Conservation (phyloP, 2,329 filamentous ascomycete genomes). For the Pseudogymnoascus sp. region DNA sequence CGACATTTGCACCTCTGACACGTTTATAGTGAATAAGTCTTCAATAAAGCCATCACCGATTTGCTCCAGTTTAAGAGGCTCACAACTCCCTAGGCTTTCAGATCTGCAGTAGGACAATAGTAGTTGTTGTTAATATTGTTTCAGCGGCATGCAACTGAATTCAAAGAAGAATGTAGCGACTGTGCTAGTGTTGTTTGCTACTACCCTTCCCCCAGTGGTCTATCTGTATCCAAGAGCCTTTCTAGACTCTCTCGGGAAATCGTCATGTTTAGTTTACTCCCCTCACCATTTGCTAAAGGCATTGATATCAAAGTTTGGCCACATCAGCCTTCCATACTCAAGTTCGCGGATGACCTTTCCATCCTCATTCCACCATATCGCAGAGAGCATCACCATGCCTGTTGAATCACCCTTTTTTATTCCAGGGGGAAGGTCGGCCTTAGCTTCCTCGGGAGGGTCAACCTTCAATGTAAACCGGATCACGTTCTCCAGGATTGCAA, state of each 20-base stretch:
- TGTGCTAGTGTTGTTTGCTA: not conserved
- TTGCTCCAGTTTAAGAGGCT: not conserved
- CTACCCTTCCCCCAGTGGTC: not conserved
- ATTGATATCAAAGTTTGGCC: not conserved
- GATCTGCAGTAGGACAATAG: not conserved
- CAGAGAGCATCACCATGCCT: not conserved
- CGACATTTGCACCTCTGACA: not conserved
- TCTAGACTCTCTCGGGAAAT: not conserved
- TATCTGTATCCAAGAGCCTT: not conserved
- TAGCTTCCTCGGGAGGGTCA: constrained; percentile 2
- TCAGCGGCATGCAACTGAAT: not conserved
- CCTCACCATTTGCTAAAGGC: not conserved
- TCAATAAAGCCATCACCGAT: not conserved
- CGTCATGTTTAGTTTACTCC: not conserved
- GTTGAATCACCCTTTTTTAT: constrained; percentile 9
- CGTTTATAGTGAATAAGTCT: not conserved
- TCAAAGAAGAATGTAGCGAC: not conserved
- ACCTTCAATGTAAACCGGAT: constrained; percentile 10
- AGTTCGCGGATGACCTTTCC: not conserved
- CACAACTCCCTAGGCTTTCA: not conserved
- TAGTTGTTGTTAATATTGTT: not conserved
- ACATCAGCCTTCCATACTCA: not conserved
- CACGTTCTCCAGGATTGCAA: constrained; percentile 11
- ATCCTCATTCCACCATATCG: not conserved
- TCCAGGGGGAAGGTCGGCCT: constrained; percentile 3